Evolutionary conservation across 371 early-diverging fungal genomes (phyloP).

Genomic region (Syncephalastrum racemosum): DNA sequence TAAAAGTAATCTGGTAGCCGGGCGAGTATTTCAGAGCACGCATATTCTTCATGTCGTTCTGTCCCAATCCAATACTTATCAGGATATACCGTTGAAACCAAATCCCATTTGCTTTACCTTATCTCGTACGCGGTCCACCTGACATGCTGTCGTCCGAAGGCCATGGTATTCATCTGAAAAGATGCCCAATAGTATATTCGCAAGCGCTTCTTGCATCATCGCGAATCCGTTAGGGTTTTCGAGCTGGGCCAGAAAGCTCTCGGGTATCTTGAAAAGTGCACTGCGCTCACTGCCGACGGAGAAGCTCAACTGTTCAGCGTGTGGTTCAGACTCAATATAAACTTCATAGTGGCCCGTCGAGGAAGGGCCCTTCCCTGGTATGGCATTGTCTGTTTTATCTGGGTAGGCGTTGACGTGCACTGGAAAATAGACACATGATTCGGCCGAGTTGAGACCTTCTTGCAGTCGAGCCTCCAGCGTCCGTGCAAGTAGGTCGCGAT

Average conservation of each 20-base stretch:
- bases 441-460: no score
- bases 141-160: constrained; percentile 14
- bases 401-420: no score
- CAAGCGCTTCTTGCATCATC: not conserved
- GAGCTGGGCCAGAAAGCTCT: no score
- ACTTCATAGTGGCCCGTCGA: constrained; percentile 1
- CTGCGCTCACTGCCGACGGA: no score
- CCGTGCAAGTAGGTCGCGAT: not conserved
- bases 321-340: not conserved
- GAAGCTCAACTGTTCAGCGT: no score
- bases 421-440: no score
- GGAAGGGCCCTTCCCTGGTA: no score
- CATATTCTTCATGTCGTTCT: constrained; percentile 63
- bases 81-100: not conserved
- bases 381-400: no score
- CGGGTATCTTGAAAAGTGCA: no score
- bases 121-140: constrained; percentile 3
- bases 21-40: constrained; percentile 74
- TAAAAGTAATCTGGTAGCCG: constrained; percentile 76
- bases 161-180: constrained; percentile 12
- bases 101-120: constrained; percentile 19
- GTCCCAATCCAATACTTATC: not conserved
- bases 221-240: no score
- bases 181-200: constrained; percentile 12
- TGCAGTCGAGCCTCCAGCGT: no score